Evolutionary conservation across 1,139 yeast species (phyloP), one percentile per base, ranked within the genome.

Genomic region (Hemisphaericaspora subhashii): DNA sequence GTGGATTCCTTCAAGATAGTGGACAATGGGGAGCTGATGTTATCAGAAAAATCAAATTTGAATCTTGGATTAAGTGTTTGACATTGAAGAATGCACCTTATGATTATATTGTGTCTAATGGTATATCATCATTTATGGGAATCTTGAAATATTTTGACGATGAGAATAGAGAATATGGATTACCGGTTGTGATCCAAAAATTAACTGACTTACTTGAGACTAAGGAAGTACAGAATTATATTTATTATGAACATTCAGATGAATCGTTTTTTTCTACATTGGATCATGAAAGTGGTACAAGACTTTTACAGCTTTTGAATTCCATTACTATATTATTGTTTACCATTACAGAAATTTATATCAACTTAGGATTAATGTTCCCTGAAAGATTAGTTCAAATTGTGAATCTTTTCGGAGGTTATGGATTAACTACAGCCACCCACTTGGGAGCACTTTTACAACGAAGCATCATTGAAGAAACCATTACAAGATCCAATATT

Each of bases 41-140:
- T 9, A 67, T 72, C 26, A 63, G 62, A 5, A 58, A 60, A 12
- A 56, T 82, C 9, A 58, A 66, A 1, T 68, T 73, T 44, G 62
- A 66, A 8, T 60, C 65, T 20, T 74, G 85, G 70, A 48, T 79
- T 11, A 58, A 54, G 4, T 64, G 72, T 28, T 48, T 77, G 25
- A 62, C 67, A 1, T 46, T 81, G 40, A 61, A 68, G 5, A 72
- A 77, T 41, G 74, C 78, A 1, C 84, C 92, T 0, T 81, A 68
- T 55, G 89, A 84, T 51, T 80, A 74, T 48, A 68, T 74, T 3
- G 62, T 69, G 31, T 79, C 87, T 2, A 75, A 74, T 45, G 78
- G 83, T 1, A 60, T 79, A 44, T 65, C 72, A 25, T 76, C 80
- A 17, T 59, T 78, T 25, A 66, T 78, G 37, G 81, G 79, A 20